Percentiles rank a stretch among this genome's conserved stretches.
Evolutionary conservation across 805 yeast species (phyloP).

Genomic region (Brettanomyces anomalus): DNA sequence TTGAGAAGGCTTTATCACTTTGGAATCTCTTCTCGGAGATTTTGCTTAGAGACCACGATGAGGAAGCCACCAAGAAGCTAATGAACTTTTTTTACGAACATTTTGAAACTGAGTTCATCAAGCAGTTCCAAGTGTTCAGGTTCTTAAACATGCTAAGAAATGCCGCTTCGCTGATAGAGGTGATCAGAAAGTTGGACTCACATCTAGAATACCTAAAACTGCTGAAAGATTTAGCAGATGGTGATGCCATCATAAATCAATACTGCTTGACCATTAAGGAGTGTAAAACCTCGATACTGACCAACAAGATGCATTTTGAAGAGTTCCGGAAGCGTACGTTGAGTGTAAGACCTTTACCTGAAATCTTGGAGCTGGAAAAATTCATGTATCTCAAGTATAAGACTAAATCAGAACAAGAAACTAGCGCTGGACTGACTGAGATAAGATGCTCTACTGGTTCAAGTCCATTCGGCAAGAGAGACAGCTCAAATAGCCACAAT

Average conservation of each 20-base stretch:
- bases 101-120: neutral
- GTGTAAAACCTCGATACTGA: neutral
- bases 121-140: neutral
- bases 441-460: neutral
- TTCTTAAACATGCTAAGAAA: neutral
- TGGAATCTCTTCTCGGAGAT: neutral
- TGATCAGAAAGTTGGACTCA: neutral
- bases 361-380: neutral
- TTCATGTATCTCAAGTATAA: neutral
- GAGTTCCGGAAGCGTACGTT: neutral
- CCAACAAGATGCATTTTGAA: neutral
- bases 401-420: neutral
- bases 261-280: neutral
- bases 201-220: neutral
- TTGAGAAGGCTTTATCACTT: neutral
- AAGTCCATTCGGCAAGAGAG: too few relatives aligned
- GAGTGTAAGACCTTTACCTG: too few relatives aligned
- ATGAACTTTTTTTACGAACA: neutral
- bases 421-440: neutral
- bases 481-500: too few relatives aligned
- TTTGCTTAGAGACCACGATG: neutral
- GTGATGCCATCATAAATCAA: neutral
- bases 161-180: neutral
- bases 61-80: neutral
- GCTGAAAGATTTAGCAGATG: neutral